Evolutionary conservation across 441 rosid genomes (phyloP), one percentile per base, ranked within the genome.

Genomic region (Gossypium lobatum): DNA sequence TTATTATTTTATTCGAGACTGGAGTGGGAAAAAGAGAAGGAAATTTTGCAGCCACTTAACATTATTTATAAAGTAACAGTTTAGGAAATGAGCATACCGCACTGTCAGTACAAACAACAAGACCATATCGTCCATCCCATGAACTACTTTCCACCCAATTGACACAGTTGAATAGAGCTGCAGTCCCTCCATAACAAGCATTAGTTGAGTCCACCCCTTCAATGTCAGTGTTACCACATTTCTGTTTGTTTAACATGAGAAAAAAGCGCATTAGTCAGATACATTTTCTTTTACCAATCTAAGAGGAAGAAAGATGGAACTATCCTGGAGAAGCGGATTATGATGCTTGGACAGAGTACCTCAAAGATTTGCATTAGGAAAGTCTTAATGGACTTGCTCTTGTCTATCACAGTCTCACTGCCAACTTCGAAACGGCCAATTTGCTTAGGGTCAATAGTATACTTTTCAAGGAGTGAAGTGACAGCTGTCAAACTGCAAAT

Each of bases 181-280:
- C 99, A 46, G 99, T 95, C 73, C 99, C 99, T 16, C 99, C 99
- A 71, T 95, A 95, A 80, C 99, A 95, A 71, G 99, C 99, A 84
- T 95, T 95, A 14, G 89, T 84, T 1, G 99, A 95, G 87, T 95
- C 99, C 67, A 95, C 98, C 37, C 99, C 99, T 87, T 95, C 99
- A 17, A 95, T 88, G 78, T 95, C 97, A 14, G 97, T 90, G 80
- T 95, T 95, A 68, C 99, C 98, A 78, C 79, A 75, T 83, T 91
- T 86, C 99, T 93, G 90, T 71, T 76, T 75, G 86, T 80, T 78
- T 79, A 61, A 70, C 21, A 62, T 26, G 58, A 75, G 8, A 37
- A 67, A 46, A 70, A 23, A 31, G 46, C 4, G 42, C 42, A 37
- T 37, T 37, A 37, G 42, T 37, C 42, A 37, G 10, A 6, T 37